Percentiles rank a stretch among this genome's conserved stretches.
Conservation (phyloP, 306 rosid genomes). For the Echinosophora koreensis region DNA sequence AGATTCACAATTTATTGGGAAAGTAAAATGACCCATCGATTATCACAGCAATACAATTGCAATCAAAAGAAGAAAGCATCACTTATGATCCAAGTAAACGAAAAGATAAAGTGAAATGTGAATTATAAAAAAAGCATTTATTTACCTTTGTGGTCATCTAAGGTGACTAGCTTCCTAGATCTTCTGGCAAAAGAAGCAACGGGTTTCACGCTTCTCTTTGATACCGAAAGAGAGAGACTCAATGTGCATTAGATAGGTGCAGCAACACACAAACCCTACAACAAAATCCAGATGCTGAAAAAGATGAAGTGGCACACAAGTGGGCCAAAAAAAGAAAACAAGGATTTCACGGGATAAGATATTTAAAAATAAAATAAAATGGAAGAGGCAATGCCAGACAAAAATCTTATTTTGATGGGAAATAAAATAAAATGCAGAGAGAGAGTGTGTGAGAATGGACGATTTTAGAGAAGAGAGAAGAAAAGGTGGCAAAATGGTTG, state of each 20-base stretch:
- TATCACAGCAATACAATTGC: too few species aligned
- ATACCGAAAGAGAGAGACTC: slow-evolving; percentile 59
- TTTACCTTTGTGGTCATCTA: slow-evolving; percentile 75
- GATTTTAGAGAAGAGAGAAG: too few species aligned
- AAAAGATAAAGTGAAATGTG: slow-evolving; percentile 60
- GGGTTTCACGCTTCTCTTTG: slow-evolving; percentile 56
- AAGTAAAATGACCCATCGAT: too few species aligned
- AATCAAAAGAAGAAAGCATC: slow-evolving; percentile 71
- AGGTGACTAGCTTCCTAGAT: slow-evolving; percentile 67
- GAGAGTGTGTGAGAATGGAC: too few species aligned
- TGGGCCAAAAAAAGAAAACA: too few species aligned
- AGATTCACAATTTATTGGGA: too few species aligned
- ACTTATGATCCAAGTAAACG: slow-evolving; percentile 83
- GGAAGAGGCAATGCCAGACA: too few species aligned
- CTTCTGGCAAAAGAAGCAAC: slow-evolving; percentile 76
- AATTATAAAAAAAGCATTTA: slow-evolving; percentile 57
- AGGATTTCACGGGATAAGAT: too few species aligned
- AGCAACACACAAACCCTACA: slow-evolving; percentile 70
- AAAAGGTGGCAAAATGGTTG: slow-evolving; percentile 69
- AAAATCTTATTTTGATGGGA: slow-evolving; percentile 63
- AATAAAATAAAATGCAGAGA: slow-evolving; percentile 41
- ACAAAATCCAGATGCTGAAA: slow-evolving; percentile 71
- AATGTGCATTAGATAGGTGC: slow-evolving; percentile 66
- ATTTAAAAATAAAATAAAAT: too few species aligned
- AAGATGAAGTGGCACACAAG: too few species aligned